Evolutionary conservation across 768 basidiomycete genomes (phyloP), one percentile per base, ranked within the genome.

Genomic region (Agaricus sinodeliciosus): DNA sequence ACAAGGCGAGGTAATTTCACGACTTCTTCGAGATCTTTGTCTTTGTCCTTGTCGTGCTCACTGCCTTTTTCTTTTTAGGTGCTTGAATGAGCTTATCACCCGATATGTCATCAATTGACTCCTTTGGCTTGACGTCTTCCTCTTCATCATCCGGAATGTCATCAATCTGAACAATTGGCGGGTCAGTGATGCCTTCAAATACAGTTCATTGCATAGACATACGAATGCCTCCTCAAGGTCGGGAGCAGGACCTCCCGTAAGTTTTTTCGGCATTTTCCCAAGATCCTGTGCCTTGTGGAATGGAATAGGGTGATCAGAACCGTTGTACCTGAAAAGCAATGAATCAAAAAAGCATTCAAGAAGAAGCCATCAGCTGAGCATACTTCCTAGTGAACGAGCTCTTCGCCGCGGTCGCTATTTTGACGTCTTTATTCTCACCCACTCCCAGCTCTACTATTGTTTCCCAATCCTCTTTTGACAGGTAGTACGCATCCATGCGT

Each of bases 381-480:
- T 57, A 94, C 91, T 84, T 92, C 65, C 73, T 80, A 1, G 96
- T 98, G 57, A 99, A 84, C 0, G 87, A 72, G 0, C 87, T 69
- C 73, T 99, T 99, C 42, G 87, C 85, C 0, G 86, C 80, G 0
- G 85, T 60, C 0, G 90, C 71, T 27, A 99, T 91, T 69, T 87
- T 87, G 74, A 95, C 88, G 45, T 90, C 90, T 54, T 79, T 81
- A 62, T 84, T 78, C 5, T 86, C 77, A 53, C 82, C 96, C 7
- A 99, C 79, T 0, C 95, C 96, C 8, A 99, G 78, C 64, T 98
- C 95, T 49, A 98, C 80, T 48, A 98, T 75, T 9, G 92, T 85
- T 61, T 99, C 96, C 95, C 94, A 98, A 62, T 98, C 95, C 26
- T 98, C 96, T 58, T 87, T 90, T 3, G 85, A 84, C n/a, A n/a